Base-by-base conservation (phyloP, 1,284 basidiomycete genomes). In the Amylostereum areolatum region DNA sequence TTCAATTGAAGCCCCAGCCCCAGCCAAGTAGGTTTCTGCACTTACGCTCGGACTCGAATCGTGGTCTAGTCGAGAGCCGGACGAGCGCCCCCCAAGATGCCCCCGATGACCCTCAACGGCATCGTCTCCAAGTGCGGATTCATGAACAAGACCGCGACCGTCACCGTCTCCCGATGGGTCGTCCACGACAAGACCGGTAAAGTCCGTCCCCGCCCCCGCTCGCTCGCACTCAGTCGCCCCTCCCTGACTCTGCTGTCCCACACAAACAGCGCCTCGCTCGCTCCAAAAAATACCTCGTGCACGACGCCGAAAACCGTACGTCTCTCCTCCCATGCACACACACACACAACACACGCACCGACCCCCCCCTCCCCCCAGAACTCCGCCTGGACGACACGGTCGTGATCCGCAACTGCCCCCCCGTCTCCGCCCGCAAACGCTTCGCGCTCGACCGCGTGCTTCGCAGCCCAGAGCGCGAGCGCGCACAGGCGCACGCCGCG, bases 111-210 rank as follows among this genome's bases (percentile, higher is more conserved):
- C 12, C 76, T 90, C 50, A 73, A 73, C 27, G 88, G 88, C 7
- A 60, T 81, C 36, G 89, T 91, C 28, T 84, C 85, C 27, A 89
- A 87, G 65, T 83, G 78, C 18, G 87, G 88, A 10, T 78, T 72
- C 58, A 91, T 91, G 88, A 74, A 81, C 51, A 90, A 90, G 62
- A 91, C 88, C 0, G 88, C 77, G 12, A 91, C 89, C 0, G 86
- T 91, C 39, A 82, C 82, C 1, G 85, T 91, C 12, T 81, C 84
- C 28, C 77, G 88, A 50, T 80, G 73, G 69, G 71, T 83, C 37
- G 66, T 78, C 27, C 86, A 91, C 61, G 76, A 78, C 53, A 60
- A 78, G 43, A 89, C 87, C 6, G 79, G 82, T 58, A 91, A 91
- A 75, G 87, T 89, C 55, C 55, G 74, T 63, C 42, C 32, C 2